Evolutionary conservation across 371 early-diverging fungal genomes (phyloP), one percentile per base, ranked within the genome.

Genomic region (Zancudomyces culisetae): DNA sequence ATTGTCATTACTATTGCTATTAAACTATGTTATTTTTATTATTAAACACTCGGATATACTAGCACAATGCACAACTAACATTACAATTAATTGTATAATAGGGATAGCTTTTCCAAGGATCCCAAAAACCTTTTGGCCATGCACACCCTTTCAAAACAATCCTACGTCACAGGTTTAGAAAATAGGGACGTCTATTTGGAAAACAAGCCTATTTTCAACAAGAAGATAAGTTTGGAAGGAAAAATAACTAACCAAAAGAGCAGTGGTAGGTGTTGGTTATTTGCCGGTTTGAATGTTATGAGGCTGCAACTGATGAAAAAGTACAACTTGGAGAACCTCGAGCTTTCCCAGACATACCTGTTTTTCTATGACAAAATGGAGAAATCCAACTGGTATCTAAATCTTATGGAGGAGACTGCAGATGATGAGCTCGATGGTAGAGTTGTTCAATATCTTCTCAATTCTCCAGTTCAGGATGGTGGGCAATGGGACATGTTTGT

Each of bases 401-500:
- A 85, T 55, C 78, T 75, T 57, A 74, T 84, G 70, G 75, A 83
- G 63, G 75, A 75, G 43, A 61, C 80, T 35, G 74, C 75, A 26
- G 73, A 78, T 35, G 60, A 62, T 50, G 79, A 81, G 43, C 63
- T 84, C 21, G 70, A 77, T 43, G 79, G 79, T 49, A 79, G 86
- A 21, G 73, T 78, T 2, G 76, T 85, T 22, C 83, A 84, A 60
- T 82, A 75, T 52, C 59, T 85, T 49, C 64, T 85, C 47, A 63
- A 68, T 42, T 67, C 64, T 22, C 85, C 85, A 21, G 71, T 84
- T 23, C 66, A 65, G 29, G 79, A 78, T 30, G 78, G 78, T 39
- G 85, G 83, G 3, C 86, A 84, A 63, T 86, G 79, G 78, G 81
- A 83, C 55, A 84, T 86, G 85, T 75, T 85, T 53, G 70, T 85